Evolutionary conservation across 1,139 yeast species (phyloP).

Genomic region (Nakaseomyces bracarensis): DNA sequence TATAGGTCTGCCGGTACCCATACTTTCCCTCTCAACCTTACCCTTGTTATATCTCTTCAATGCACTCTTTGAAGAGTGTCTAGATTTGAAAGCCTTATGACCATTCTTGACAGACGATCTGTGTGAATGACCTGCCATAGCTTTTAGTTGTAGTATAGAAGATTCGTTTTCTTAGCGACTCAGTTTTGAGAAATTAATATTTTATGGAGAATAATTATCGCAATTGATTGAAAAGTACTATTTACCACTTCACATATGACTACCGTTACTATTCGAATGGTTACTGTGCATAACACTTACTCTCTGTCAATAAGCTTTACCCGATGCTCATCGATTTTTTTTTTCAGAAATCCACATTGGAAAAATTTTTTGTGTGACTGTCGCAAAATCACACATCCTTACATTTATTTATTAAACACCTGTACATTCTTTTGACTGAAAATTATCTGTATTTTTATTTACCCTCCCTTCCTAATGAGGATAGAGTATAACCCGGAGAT

Average conservation of each 20-base stretch:
- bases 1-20: constrained; percentile 35
- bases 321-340: constrained; percentile 3
- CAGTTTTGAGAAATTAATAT: no score
- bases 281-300: no score
- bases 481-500: no score
- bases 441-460: no score
- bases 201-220: no score
- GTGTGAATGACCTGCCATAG: constrained; percentile 72
- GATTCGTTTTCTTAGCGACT: no score
- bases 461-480: no score
- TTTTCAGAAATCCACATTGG: not conserved
- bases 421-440: not conserved
- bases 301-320: no score
- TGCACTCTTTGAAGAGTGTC: constrained; percentile 86
- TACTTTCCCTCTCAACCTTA: constrained; percentile 62
- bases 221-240: no score
- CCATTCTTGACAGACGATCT: constrained; percentile 74
- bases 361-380: not conserved
- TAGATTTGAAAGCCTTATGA: constrained; percentile 84
- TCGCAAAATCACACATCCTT: not conserved
- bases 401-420: not conserved
- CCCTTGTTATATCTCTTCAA: constrained; percentile 76
- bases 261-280: no score
- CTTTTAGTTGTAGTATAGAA: not conserved
- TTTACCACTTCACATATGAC: no score